Evolutionary conservation across 305 asterid species (phyloP).

Genomic region (Rubia balearica): DNA sequence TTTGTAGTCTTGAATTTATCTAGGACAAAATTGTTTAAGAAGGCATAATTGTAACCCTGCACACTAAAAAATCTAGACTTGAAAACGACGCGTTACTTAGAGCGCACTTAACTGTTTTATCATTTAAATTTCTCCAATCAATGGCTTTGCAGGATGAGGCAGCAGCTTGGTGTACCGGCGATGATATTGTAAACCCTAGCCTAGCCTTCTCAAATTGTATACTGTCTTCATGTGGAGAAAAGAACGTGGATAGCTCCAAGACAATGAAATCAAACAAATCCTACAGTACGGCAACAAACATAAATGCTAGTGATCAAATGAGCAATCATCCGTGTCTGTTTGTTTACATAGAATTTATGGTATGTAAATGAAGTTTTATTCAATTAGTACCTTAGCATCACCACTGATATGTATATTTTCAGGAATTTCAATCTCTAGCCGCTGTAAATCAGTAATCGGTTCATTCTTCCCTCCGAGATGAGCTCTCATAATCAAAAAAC

Average conservation of each 20-base stretch:
- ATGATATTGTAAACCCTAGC: slow-evolving; percentile 57
- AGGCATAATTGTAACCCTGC: not conserved
- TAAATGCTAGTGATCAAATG: not conserved
- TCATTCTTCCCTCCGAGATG: slow-evolving; percentile 57
- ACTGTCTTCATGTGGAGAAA: slow-evolving; percentile 29
- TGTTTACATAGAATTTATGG: too few relatives aligned
- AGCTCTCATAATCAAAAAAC: slow-evolving; percentile 45
- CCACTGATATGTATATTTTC: slow-evolving; percentile 22
- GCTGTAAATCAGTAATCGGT: slow-evolving; percentile 37
- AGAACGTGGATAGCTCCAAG: slow-evolving; percentile 51
- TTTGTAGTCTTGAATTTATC: not conserved
- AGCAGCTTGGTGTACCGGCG: slow-evolving; percentile 43
- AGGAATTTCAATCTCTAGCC: slow-evolving; percentile 49
- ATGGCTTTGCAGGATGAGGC: slow-evolving; percentile 31
- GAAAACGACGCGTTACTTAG: not conserved
- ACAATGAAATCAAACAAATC: slow-evolving; percentile 56
- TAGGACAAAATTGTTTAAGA: not conserved
- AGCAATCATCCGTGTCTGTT: not conserved
- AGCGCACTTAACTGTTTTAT: slow-evolving; percentile 49
- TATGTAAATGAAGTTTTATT: not conserved
- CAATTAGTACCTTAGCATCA: slow-evolving; percentile 30
- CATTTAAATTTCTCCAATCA: slow-evolving; percentile 39
- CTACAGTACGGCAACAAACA: slow-evolving; percentile 25
- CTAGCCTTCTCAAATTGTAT: slow-evolving; percentile 24
- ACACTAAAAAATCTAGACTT: not conserved